Evolutionary conservation across 2,329 filamentous ascomycete genomes (phyloP), one percentile per base, ranked within the genome.

Genomic region (Botrytis fragariae): DNA sequence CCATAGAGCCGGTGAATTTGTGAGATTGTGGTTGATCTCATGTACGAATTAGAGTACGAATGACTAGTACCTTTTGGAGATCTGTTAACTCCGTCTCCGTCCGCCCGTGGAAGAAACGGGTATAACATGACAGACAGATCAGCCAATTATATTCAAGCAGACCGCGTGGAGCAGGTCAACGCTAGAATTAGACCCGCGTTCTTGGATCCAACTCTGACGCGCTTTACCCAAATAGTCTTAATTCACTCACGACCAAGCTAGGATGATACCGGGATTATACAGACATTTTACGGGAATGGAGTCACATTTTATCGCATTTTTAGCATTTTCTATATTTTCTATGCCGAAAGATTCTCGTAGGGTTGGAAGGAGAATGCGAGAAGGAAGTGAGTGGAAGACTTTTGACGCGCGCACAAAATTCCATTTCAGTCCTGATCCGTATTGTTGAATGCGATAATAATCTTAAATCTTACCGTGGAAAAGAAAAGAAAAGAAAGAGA

Each of bases 341-440:
- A 60, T 67, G 62, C 70, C 70, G 70, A 57, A 72, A 72, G 62
- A 72, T 72, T 72, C 39, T 72, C 70, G 69, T 57, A 8, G 5
- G 44, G 45, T 25, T 6, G 20, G n/a, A 32, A 37, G 18, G 42
- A n/a, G 45, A 22, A 48, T 62, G 51, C 16, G 22, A 63, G 42
- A 37, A 37, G 18, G 42, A 20, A 32, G 9, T n/a, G 12, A 37
- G 29, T 16, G 45, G 48, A 37, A 59, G 59, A n/a, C 35, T 32
- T 65, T 45, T 65, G 63, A 65, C 5, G 22, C 32, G 63, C 63
- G 9, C 32, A 62, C 37, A n/a, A 60, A 60, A n/a, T 14, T 37
- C 29, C 57, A 44, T 44, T 44, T 32, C 61, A 32, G 42, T 42
- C 42, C 42, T 64, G n/a, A 25, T 45, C 18, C 29, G 22, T 18